Evolutionary conservation across 768 basidiomycete genomes (phyloP), one percentile per base, ranked within the genome.

Genomic region (Amanita polypyramis): DNA sequence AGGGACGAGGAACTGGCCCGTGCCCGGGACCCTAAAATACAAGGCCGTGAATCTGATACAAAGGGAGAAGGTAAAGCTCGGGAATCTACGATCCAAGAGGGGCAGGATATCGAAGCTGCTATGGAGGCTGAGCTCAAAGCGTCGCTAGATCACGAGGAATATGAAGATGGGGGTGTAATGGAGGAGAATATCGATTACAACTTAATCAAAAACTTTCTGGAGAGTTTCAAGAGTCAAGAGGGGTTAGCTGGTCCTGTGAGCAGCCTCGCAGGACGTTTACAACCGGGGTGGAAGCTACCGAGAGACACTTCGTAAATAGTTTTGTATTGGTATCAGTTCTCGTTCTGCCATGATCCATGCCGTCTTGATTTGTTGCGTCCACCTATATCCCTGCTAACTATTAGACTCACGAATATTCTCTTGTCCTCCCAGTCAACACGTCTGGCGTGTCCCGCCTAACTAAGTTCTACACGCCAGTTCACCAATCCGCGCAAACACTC

Each of bases 181-280:
- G 68, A 67, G 36, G 71, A 64, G 20, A 64, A 71, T 32, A 71
- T 78, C 58, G 91, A 99, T 62, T 96, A 94, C 63, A 82, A 82
- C 55, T 67, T 98, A 57, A 95, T 98, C 70, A 95, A 91, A 66
- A 95, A 96, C 63, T 93, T 99, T 63, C 65, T 98, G 63, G 92
- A 96, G 68, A 95, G 92, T 64, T 97, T 90, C 72, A 91, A 89
- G 61, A 83, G 82, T 53, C 96, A 99, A 60, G 85, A 62, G 6
- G 96, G 96, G 19, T 64, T 88, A 43, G 79, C 88, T 20, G 96
- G 96, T 1, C 96, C 94, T 19, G 94, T 96, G 11, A 76, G 94
- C 45, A 96, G 83, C 59, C 67, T 99, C 38, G 87, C 83, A 35
- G 90, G 96, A 34, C 72, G 92, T 54, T 61, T 99, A 52, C 79